Percentiles rank a stretch among this genome's conserved stretches.
Conservation (phyloP, 2,329 filamentous ascomycete genomes). For the Fusarium udum region DNA sequence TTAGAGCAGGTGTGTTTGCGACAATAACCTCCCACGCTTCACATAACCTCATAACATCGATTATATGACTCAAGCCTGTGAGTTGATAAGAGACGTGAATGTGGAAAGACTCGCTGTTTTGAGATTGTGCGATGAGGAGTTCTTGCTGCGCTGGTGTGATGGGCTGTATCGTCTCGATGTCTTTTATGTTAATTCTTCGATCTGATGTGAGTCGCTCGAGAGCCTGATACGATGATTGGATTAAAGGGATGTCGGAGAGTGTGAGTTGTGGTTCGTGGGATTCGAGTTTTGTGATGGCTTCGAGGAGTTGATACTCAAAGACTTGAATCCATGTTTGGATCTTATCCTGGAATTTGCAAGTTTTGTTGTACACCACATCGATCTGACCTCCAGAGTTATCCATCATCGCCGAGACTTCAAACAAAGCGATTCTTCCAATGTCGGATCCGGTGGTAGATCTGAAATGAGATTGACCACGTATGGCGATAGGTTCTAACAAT, state of each 20-base stretch:
- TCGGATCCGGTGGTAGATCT: conserved; percentile 56
- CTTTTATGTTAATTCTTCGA: conserved; percentile 54
- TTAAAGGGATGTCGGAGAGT: conserved; percentile 58
- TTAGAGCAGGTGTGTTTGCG: conserved; percentile 55
- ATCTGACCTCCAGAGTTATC: conserved; percentile 55
- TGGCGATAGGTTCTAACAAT: conserved; percentile 58
- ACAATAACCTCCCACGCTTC: conserved; percentile 61
- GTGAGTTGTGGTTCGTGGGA: conserved; percentile 59
- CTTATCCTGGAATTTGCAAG: conserved; percentile 53
- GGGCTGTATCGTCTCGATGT: conserved; percentile 61
- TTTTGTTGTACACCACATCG: conserved; percentile 56
- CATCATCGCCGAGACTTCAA: conserved; percentile 60
- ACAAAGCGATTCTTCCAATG: conserved; percentile 60
- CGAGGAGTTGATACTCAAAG: conserved; percentile 58
- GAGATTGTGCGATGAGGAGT: conserved; percentile 58
- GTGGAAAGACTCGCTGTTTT: conserved; percentile 54
- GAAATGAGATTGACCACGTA: conserved; percentile 52
- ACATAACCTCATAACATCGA: conserved; percentile 58
- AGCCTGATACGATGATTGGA: conserved; percentile 58
- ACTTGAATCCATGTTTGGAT: conserved; percentile 58
- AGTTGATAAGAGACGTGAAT: conserved; percentile 61
- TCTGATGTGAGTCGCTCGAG: conserved; percentile 56
- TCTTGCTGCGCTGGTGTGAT: conserved; percentile 60
- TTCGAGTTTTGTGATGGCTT: conserved; percentile 54
- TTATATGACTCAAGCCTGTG: conserved; percentile 46